These are phyloP conservation scores for Ascocoryne sarcoides DNA, from an alignment of 2,329 filamentous ascomycete genomes.

Conservation along the genomic window DNA sequence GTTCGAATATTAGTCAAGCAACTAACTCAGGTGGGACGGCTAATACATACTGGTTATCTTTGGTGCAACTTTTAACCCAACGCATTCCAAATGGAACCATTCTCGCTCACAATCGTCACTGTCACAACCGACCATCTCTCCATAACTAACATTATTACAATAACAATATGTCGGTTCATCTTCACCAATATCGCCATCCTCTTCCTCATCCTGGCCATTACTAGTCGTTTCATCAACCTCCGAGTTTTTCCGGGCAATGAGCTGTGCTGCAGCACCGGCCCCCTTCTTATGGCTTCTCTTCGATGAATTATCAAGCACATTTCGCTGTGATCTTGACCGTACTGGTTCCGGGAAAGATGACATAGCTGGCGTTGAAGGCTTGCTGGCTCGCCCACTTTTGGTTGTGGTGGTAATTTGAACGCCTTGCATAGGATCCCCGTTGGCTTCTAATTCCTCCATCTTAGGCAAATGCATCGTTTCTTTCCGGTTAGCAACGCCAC, in stretches of 20 bases:
- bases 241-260: conserved; percentile 27
- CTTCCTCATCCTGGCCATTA: conserved; percentile 37
- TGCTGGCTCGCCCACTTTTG: conserved; percentile 58
- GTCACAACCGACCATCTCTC: conserved; percentile 79
- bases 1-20: conserved; percentile 4
- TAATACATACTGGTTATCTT: conserved; percentile 38
- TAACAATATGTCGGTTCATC: conserved; percentile 72
- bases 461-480: conserved; percentile 31
- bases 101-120: conserved; percentile 63
- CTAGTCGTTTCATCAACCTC: conserved; percentile 38
- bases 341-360: conserved; percentile 48
- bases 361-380: conserved; percentile 55
- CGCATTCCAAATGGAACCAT: conserved; percentile 80
- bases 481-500: conserved; percentile 18
- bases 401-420: conserved; percentile 36
- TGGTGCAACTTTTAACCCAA: conserved; percentile 71
- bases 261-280: conserved; percentile 30
- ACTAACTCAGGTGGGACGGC: not conserved
- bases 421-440: conserved; percentile 31
- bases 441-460: conserved; percentile 40
- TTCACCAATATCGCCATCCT: conserved; percentile 54
- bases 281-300: conserved; percentile 55
- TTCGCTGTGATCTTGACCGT: conserved; percentile 46
- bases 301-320: conserved; percentile 25
- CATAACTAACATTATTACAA: conserved; percentile 72